Conservation (phyloP, 306 rosid genomes). For the Trifolium fragiferum region DNA sequence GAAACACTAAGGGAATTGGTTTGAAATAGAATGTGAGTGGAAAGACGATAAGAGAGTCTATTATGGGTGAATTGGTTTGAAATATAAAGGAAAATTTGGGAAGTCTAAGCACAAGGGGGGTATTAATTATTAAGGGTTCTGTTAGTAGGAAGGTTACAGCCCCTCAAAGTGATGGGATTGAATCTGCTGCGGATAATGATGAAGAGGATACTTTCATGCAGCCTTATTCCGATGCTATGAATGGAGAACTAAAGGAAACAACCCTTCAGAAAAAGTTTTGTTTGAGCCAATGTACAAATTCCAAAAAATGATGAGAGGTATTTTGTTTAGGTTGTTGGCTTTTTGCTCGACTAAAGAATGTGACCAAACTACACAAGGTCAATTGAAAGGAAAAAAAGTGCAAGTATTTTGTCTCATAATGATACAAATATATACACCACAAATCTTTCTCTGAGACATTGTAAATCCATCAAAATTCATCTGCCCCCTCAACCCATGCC, state of each 20-base stretch:
- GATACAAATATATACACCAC: not conserved
- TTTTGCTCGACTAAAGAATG: slow-evolving; percentile 23
- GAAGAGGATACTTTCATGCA: slow-evolving; percentile 62
- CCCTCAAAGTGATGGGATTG: slow-evolving; percentile 48
- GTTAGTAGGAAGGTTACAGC: not conserved
- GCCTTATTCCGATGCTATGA: slow-evolving; percentile 78
- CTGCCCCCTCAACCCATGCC: too few relatives aligned
- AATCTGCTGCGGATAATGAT: slow-evolving; percentile 49
- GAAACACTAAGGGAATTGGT: not conserved
- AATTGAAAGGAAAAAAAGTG: slow-evolving; percentile 16
- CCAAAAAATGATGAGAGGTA: slow-evolving; percentile 76
- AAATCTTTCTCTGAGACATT: too few relatives aligned
- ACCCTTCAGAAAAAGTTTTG: slow-evolving; percentile 83
- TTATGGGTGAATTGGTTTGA: not conserved
- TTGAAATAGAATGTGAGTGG: not conserved
- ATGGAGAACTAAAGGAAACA: slow-evolving; percentile 69
- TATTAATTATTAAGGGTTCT: not conserved
- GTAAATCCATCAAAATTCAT: too few relatives aligned
- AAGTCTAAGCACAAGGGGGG: not conserved
- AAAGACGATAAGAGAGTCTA: not conserved
- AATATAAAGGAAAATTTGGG: not conserved
- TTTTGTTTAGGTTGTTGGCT: slow-evolving; percentile 20
- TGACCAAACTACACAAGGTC: slow-evolving; percentile 7
- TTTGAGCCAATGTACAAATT: slow-evolving; percentile 73
- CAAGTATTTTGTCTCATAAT: not conserved